Evolutionary conservation across 768 basidiomycete species (phyloP).

Genomic region (Russula ochroleuca): DNA sequence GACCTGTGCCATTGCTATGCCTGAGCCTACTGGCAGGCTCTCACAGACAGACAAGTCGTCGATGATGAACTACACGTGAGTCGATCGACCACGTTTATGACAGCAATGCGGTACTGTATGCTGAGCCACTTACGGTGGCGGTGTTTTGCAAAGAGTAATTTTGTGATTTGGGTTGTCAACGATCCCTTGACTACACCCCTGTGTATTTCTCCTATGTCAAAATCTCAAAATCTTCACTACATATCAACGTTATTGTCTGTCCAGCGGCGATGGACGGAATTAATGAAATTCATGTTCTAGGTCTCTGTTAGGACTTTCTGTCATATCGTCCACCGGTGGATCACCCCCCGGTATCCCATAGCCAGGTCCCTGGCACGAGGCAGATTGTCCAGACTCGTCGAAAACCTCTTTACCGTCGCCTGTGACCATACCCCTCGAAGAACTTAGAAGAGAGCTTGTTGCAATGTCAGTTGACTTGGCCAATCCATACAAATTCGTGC

Average conservation of each 20-base stretch:
- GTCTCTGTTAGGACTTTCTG: background rate
- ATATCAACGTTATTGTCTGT: background rate
- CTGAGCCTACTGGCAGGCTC: background rate
- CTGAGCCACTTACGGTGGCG: conserved; percentile 1
- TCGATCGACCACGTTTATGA: background rate
- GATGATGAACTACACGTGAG: too few species aligned
- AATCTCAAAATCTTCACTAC: too few species aligned
- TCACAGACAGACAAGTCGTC: too few species aligned
- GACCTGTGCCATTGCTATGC: background rate
- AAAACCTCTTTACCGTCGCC: background rate
- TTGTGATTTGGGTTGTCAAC: background rate
- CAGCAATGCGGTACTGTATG: background rate
- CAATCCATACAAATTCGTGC: background rate
- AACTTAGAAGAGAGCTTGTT: background rate
- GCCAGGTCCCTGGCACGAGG: background rate
- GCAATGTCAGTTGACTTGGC: background rate
- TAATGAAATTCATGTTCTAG: background rate
- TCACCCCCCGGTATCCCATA: background rate
- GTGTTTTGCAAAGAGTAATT: background rate
- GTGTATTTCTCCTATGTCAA: background rate
- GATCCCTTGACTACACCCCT: background rate
- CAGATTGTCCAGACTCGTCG: background rate
- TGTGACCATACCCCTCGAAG: background rate
- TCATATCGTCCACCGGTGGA: conserved; percentile 3
- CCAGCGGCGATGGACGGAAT: background rate